Percentiles rank a stretch among this genome's conserved stretches.
Conservation (phyloP, 2,329 filamentous ascomycete species). For the Ophiostoma himal-ulmi region DNA sequence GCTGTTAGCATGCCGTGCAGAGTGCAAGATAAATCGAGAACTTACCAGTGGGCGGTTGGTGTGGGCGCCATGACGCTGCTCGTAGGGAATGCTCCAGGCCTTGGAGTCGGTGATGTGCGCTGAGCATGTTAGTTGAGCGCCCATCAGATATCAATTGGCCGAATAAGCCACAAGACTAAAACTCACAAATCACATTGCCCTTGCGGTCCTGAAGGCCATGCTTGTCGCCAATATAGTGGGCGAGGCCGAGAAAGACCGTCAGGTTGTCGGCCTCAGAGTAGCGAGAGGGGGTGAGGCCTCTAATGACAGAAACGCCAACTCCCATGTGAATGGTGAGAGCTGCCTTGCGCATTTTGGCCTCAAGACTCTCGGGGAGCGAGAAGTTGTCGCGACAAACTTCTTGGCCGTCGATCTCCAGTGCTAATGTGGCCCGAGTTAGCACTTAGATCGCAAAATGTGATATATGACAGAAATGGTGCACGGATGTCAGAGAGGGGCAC, state of each 20-base stretch:
- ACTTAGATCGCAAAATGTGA: constrained; percentile 6
- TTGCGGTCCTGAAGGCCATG: constrained; percentile 47
- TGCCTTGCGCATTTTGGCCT: constrained; percentile 33
- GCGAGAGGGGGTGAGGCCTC: constrained; percentile 44
- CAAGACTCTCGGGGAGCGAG: constrained; percentile 35
- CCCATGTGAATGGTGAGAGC: constrained; percentile 38
- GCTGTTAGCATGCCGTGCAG: not conserved
- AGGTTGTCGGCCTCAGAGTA: constrained; percentile 51
- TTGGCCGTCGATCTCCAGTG: constrained; percentile 35
- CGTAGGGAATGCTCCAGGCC: constrained; percentile 40
- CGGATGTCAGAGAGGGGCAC: not conserved
- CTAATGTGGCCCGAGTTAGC: constrained; percentile 10
- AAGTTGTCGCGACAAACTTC: constrained; percentile 37
- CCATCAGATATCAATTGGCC: not conserved
- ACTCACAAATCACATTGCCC: constrained; percentile 44
- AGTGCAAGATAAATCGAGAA: not conserved
- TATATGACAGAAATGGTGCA: constrained; percentile 1
- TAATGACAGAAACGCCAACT: constrained; percentile 49
- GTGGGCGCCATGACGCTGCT: constrained; percentile 46
- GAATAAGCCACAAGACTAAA: not conserved
- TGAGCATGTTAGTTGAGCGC: constrained; percentile 26
- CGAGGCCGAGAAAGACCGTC: constrained; percentile 51
- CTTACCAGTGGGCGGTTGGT: constrained; percentile 42
- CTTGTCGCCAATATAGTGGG: constrained; percentile 50
- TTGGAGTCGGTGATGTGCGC: constrained; percentile 46